Conservation (phyloP, 108 stramenopile species). For the Skeletonema marinoi region DNA sequence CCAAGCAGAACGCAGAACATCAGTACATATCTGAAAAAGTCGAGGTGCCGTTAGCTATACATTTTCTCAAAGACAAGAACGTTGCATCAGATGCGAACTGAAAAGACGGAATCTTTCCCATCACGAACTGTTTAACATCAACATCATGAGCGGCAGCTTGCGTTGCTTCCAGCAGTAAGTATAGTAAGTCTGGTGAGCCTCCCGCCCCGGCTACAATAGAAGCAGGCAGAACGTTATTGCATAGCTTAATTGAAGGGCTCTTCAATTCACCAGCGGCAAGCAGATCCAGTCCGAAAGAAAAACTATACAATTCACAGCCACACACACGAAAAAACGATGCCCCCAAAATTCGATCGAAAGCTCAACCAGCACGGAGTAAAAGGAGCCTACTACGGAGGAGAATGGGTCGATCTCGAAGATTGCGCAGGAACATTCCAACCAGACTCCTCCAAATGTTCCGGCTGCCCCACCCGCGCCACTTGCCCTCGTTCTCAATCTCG, state of each 20-base stretch:
- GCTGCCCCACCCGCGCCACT: constrained; percentile 29
- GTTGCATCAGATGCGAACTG: too few species aligned
- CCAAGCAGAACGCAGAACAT: too few species aligned
- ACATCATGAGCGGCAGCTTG: not conserved
- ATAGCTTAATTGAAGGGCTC: too few species aligned
- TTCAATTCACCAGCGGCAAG: too few species aligned
- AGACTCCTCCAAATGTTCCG: constrained; percentile 38
- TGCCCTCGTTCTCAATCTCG: constrained; percentile 66
- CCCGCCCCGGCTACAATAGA: too few species aligned
- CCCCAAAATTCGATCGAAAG: constrained; percentile 27
- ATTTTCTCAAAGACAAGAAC: too few species aligned
- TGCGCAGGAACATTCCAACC: constrained; percentile 58
- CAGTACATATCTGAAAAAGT: too few species aligned
- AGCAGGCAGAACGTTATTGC: too few species aligned
- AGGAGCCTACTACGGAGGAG: constrained; percentile 75
- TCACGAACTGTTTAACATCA: not conserved
- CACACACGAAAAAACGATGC: constrained; percentile 1
- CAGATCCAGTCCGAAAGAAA: too few species aligned
- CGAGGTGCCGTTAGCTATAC: too few species aligned
- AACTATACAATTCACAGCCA: too few species aligned
- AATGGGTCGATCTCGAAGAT: constrained; percentile 81
- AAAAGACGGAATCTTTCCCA: not conserved
- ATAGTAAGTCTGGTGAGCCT: too few species aligned
- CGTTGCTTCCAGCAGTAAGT: not conserved
- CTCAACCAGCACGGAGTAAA: constrained; percentile 56